Evolutionary conservation across 768 basidiomycete species (phyloP).

Genomic region (Pulveroboletus sp.): DNA sequence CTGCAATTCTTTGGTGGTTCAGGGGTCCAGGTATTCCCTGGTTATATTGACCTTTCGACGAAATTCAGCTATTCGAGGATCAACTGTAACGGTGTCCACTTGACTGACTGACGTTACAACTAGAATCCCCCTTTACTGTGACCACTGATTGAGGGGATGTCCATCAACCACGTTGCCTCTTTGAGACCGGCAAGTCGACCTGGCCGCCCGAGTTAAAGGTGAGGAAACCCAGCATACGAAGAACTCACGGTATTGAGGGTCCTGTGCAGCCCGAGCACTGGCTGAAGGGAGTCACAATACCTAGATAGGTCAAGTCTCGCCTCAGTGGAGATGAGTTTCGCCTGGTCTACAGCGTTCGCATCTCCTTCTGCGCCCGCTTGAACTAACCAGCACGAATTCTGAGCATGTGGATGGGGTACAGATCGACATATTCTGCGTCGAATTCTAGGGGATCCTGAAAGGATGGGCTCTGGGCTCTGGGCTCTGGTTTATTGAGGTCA

Average conservation of each 20-base stretch:
- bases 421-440: background rate
- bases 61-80: background rate
- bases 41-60: background rate
- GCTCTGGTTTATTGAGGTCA: background rate
- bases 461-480: background rate
- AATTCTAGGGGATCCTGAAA: background rate
- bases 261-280: background rate
- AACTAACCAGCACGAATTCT: background rate
- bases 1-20: conserved; percentile 3
- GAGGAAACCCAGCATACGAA: conserved; percentile 4
- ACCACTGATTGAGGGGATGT: conserved; percentile 2
- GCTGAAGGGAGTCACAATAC: background rate
- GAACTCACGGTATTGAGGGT: background rate
- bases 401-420: conserved; percentile 1
- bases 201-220: background rate
- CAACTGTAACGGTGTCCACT: background rate
- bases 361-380: background rate
- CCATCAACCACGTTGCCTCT: background rate
- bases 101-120: background rate
- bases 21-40: conserved; percentile 2
- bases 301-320: background rate
- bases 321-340: background rate
- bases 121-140: background rate
- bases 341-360: no score
- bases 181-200: background rate